A percentile compares a stretch with the other conserved stretches of the same genome.
phyloP scores from a whole-genome alignment of 169 alveolate genomes.

The Plasmodium yoelii region DNA sequence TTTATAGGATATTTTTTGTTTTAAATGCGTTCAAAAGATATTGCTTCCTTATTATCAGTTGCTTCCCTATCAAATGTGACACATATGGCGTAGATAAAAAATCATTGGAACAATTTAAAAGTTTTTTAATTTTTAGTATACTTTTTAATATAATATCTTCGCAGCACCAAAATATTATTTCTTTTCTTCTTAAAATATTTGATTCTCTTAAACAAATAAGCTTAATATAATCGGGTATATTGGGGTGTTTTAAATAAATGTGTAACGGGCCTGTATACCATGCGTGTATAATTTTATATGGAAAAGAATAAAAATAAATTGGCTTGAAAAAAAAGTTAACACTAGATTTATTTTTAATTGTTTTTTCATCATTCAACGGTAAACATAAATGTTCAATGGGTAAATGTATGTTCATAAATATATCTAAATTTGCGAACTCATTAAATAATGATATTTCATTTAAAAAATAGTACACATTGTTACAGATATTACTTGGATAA shows the following conservation, averaged over 20 bases:
- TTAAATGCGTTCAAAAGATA: conserved; percentile 26
- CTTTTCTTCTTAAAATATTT: conserved; percentile 65
- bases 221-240: conserved; percentile 59
- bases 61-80: conserved; percentile 73
- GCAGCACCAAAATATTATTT: conserved; percentile 49
- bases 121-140: conserved; percentile 34
- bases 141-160: conserved; percentile 56
- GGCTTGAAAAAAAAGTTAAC: conserved; percentile 67
- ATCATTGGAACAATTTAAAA: conserved; percentile 68
- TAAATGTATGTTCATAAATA: conserved; percentile 72
- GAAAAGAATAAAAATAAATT: conserved; percentile 61
- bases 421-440: conserved; percentile 51
- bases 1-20: background rate
- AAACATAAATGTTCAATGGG: conserved; percentile 69
- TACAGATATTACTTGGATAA: conserved; percentile 39
- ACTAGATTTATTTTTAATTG: conserved; percentile 27
- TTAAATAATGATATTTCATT: conserved; percentile 41
- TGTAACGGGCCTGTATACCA: conserved; percentile 74
- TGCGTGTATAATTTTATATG: conserved; percentile 76
- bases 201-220: conserved; percentile 69
- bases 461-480: conserved; percentile 67
- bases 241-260: conserved; percentile 59
- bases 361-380: conserved; percentile 72
- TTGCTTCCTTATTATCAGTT: conserved; percentile 36
- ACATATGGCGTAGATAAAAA: conserved; percentile 70